Evolutionary conservation across 371 early-diverging fungal species (phyloP), one percentile per base, ranked within the genome.

Genomic region (Amoeboaphelidium occidentale): DNA sequence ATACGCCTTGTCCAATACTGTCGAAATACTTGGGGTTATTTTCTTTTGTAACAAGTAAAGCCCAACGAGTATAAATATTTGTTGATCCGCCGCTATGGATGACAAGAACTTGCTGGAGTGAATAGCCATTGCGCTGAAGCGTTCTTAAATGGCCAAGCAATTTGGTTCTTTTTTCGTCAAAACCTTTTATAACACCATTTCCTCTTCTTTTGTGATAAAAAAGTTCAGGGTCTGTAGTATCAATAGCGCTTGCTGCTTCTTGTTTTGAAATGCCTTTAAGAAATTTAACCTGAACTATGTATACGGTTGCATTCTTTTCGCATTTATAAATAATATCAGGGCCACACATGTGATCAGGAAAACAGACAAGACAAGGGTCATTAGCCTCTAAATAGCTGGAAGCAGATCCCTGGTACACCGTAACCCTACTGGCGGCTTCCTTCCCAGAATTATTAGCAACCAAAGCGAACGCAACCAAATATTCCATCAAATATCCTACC

Each of bases 261-360:
- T 58, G 58, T 25, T 58, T 58, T n/a, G 51, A 50, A 23, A 58
- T 57, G 13, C 49, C 26, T 27, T 57, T 45, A 4, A 58, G 54
- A 58, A 58, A 58, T 20, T 58, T 58, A 13, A 57, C 48, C 47
- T 58, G 53, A 13, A 57, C 49, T 48, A 58, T 59, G 42, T 58
- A 55, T 4, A 58, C 53, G 3, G 48, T 58, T 21, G 4, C 20
- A 4, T 13, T 17, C 4, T 10, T 22, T 22, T 32, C 28, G 46
- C 51, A 53, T 25, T 53, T 57, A 57, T 59, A 58, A 24, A 58
- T 48, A 43, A 58, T 48, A 44, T 58, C 58, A 12, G 58, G 53
- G 23, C 58, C 58, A 47, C 51, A 58, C 47, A 49, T 51, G 32
- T 47, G 56, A 39, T 59, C 59, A 23, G 58, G 58, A 45, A 58